Conservation (phyloP, 441 rosid species). For the Pelargonium myrrhifolium region DNA sequence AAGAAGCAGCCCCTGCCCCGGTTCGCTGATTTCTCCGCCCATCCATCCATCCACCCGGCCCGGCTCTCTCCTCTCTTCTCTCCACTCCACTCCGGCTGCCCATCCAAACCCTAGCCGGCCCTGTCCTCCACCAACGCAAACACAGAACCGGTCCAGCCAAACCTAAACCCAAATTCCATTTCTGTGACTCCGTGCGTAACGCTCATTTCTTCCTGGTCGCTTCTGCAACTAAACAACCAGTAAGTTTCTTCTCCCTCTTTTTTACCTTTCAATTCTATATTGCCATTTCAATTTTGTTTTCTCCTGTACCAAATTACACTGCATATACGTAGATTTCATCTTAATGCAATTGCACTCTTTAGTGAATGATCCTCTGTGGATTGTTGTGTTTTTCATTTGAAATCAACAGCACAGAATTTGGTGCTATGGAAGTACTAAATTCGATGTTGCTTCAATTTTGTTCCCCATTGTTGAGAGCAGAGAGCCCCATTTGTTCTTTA, state of each 20-base stretch:
- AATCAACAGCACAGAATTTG: neutral
- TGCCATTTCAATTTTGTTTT: neutral
- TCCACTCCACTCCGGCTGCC: neutral
- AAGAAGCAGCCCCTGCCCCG: neutral
- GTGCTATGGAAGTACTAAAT: neutral
- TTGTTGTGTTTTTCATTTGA: neutral
- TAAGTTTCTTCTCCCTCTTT: neutral
- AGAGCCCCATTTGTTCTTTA: too few relatives aligned
- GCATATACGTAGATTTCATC: neutral
- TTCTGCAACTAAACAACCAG: neutral
- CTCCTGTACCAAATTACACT: neutral
- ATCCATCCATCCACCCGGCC: neutral
- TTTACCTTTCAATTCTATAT: neutral
- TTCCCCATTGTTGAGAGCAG: neutral
- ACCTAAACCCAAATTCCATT: too few relatives aligned
- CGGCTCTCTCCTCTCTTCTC: neutral
- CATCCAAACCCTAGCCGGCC: slow-evolving; percentile 7
- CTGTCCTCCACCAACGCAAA: neutral
- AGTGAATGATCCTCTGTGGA: too few relatives aligned
- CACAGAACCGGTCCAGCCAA: too few relatives aligned
- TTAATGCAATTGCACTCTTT: too few relatives aligned
- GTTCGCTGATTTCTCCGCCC: neutral
- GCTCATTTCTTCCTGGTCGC: too few relatives aligned
- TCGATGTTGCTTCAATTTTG: neutral
- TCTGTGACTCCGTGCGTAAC: too few relatives aligned